Base-by-base conservation (phyloP, 2,329 filamentous ascomycete genomes). In the Dactylonectria estremocensis region DNA sequence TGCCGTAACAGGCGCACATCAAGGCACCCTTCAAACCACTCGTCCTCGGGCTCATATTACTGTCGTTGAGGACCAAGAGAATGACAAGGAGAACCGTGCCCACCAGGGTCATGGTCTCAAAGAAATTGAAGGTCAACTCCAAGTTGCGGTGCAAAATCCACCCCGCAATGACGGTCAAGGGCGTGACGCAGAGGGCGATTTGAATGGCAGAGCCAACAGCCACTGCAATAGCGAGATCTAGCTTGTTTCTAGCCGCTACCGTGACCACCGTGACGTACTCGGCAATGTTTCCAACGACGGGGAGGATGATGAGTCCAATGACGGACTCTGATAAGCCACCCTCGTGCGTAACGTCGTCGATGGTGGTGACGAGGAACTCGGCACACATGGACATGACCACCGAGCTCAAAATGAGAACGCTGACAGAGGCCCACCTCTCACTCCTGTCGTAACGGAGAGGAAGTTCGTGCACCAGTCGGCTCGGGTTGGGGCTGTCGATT, bases 101-200 rank as follows among this genome's bases (percentile, higher is more conserved):
- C 74, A 94, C 92, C 74, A 94, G 86, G 43, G 90, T 89, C 20
- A 93, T 89, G 0, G 92, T 93, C 81, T 94, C 92, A 76, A 94
- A 94, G 40, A 91, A 86, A 73, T 91, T 91, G 80, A 94, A 94
- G 72, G 92, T 91, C 55, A 94, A 84, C n/a, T 88, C 84, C 78
- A 91, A 86, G 20, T 89, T 84, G 45, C 85, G 84, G 13, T 82
- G 76, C 71, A 91, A 80, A 68, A 83, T 82, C 89, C 89, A 91
- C 14, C 87, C 88, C 10, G 90, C 84, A 2, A 91, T 80, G 13
- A 91, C 87, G 3, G 90, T 86, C 49, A 91, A 78, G 0, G 89
- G 89, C 1, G 88, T 88, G 2, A 91, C 86, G 68, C 90, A 89
- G 0, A 91, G 81, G 0, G 88, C 86, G 59, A 91, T 90, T 73